Evolutionary conservation across 768 basidiomycete genomes (phyloP).

Genomic region (Tylopilus intermedius): DNA sequence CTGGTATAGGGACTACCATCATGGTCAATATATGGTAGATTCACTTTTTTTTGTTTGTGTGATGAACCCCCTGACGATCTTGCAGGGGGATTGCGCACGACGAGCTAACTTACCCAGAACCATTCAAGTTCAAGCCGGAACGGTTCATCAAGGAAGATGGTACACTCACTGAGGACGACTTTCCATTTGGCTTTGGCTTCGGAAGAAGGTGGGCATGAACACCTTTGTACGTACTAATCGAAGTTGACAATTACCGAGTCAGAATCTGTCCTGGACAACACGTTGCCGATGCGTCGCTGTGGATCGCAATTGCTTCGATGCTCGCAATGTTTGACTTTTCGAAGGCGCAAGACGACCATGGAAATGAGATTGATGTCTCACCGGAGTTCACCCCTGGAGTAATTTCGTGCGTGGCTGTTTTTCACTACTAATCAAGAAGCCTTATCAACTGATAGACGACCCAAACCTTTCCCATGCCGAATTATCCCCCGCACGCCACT

Average conservation of each 20-base stretch:
- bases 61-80: background rate
- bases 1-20: slow-evolving; percentile 15
- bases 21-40: slow-evolving; percentile 23
- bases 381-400: slow-evolving; percentile 19
- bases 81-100: slow-evolving; percentile 38
- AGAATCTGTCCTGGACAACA: slow-evolving; percentile 24
- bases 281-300: slow-evolving; percentile 22
- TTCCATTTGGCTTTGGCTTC: slow-evolving; percentile 19
- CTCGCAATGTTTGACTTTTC: slow-evolving; percentile 22
- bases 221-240: background rate
- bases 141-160: slow-evolving; percentile 30
- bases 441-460: slow-evolving; percentile 15
- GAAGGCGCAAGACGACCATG: slow-evolving; percentile 21
- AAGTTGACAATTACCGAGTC: background rate
- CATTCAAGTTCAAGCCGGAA: slow-evolving; percentile 38
- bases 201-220: slow-evolving; percentile 19
- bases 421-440: background rate
- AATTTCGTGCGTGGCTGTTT: slow-evolving; percentile 17
- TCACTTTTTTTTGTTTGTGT: background rate
- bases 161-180: slow-evolving; percentile 5
- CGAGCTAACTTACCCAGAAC: slow-evolving; percentile 34
- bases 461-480: slow-evolving; percentile 19
- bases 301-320: slow-evolving; percentile 23
- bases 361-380: slow-evolving; percentile 21
- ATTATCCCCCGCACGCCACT: slow-evolving; percentile 16